Base-by-base conservation (phyloP, 2,329 filamentous ascomycete genomes). In the Colletotrichum paranaense region DNA sequence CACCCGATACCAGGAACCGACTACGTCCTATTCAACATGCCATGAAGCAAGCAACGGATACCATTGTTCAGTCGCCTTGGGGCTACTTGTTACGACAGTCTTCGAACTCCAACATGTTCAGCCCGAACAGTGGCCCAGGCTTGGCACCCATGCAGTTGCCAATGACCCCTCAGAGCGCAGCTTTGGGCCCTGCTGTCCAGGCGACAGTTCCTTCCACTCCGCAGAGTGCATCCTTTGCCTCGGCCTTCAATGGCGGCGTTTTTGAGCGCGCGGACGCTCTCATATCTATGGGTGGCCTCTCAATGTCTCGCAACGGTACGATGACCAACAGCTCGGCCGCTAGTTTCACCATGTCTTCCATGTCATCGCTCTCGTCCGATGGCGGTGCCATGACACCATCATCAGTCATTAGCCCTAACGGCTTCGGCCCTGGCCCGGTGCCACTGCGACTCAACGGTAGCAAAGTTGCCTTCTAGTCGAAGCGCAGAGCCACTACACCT, bases 131-230 rank as follows among this genome's bases (percentile, higher is more conserved):
- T 9, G 72, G 76, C 16, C 79, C 74, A 16, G 78, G 80, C 67
- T 79, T 85, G 75, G 80, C 67, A 71, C 80, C 22, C 77, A 78
- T 80, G 49, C 82, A 84, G 65, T 77, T 95, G 49, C 95, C 95
- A 9, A 95, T 97, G 78, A 98, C 95, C 1, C 95, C 96, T 8
- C 89, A 98, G 74, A 97, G 94, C 77, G 95, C 95, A 19, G 95
- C 95, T 1, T 87, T 98, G 5, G 96, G 95, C 0, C 95, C 95
- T 6, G 95, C 95, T 24, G 94, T 95, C 67, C 95, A 97, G 82
- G 95, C 95, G 1, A 98, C 95, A 0, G 92, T 98, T 12, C 93
- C 94, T 4, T 94, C 89, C 3, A 94, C 91, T 0, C 91, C 91
- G 11, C 87, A 90, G 78, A 89, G 85, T 73, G 87, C 84, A 2